Percentiles rank a stretch among this genome's conserved stretches.
Evolutionary conservation across 208 protist species (phyloP).

Genomic region (Spongospora subterranea): DNA sequence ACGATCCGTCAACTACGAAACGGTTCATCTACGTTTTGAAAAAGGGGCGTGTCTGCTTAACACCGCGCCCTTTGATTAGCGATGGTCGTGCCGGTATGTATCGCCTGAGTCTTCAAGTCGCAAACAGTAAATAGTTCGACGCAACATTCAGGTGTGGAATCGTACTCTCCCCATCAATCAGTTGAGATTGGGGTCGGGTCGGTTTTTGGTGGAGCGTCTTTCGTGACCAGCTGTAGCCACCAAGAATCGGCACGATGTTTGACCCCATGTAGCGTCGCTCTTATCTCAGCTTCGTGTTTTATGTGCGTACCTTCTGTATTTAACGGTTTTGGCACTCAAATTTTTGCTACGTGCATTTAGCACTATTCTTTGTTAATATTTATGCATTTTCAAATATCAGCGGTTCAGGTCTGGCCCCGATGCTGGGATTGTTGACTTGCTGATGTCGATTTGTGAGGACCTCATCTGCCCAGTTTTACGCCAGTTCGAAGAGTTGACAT

Average conservation of each 20-base stretch:
- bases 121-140: neutral
- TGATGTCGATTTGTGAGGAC: constrained; percentile 47
- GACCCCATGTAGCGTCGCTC: constrained; percentile 6
- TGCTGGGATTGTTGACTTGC: neutral
- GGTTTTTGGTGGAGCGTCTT: constrained; percentile 27
- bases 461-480: constrained; percentile 23
- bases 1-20: neutral
- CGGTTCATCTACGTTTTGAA: constrained; percentile 37
- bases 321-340: too few relatives aligned
- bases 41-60: constrained; percentile 25
- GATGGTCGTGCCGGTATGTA: neutral
- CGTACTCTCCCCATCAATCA: neutral
- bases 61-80: neutral
- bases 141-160: neutral
- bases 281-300: neutral
- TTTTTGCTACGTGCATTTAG: too few relatives aligned
- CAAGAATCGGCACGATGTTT: constrained; percentile 1
- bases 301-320: neutral
- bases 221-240: neutral
- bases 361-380: too few relatives aligned
- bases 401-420: neutral
- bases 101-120: neutral
- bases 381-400: neutral
- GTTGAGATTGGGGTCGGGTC: neutral
- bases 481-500: constrained; percentile 18